Conservation (phyloP, 305 asterid species). For the Coffea humblotiana region DNA sequence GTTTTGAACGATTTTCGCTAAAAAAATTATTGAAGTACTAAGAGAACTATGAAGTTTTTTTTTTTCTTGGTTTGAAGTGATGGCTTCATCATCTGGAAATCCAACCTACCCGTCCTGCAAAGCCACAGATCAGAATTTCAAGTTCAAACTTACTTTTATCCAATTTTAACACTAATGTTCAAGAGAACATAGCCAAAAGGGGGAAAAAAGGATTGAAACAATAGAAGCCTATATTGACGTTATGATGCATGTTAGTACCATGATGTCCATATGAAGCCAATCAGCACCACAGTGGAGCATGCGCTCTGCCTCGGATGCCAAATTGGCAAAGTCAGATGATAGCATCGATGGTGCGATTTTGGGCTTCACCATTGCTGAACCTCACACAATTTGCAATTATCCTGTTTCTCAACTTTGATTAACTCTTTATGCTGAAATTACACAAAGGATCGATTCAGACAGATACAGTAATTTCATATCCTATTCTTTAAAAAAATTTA, state of each 20-base stretch:
- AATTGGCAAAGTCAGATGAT: conserved; percentile 85
- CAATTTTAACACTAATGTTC: background rate
- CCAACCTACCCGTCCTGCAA: conserved; percentile 95
- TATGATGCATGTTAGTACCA: conserved; percentile 41
- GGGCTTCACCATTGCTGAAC: conserved; percentile 50
- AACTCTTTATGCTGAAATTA: too few species aligned
- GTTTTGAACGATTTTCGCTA: too few species aligned
- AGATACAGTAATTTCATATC: too few species aligned
- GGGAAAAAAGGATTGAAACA: background rate
- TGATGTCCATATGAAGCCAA: conserved; percentile 98
- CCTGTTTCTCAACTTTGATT: background rate
- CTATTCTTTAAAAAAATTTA: too few species aligned
- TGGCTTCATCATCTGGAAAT: conserved; percentile 7
- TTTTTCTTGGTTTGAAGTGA: background rate
- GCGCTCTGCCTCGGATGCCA: conserved; percentile 81
- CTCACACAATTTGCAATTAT: background rate
- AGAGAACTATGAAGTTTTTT: background rate
- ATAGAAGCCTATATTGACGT: background rate
- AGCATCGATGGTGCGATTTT: conserved; percentile 94
- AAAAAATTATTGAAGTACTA: too few species aligned
- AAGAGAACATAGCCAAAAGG: background rate
- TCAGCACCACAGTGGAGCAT: conserved; percentile 82
- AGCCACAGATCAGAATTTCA: conserved; percentile 16
- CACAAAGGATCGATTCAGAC: too few species aligned
- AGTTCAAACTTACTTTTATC: background rate